phyloP scores from a whole-genome alignment of 2,329 filamentous ascomycete species.

The Mycosphaerella arachidis region DNA sequence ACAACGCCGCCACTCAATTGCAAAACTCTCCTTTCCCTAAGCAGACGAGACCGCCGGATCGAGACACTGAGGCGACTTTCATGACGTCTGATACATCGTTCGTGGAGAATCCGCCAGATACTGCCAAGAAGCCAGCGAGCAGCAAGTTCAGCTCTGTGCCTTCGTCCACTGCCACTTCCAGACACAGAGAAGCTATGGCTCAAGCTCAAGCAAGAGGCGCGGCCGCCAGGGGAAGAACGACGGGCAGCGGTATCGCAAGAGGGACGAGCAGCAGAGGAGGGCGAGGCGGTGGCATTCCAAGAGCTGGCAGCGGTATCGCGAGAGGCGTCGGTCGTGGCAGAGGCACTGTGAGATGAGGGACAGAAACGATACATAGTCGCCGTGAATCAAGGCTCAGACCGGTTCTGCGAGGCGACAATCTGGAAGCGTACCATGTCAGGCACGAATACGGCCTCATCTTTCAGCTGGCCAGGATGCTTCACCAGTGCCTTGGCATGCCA shows the following conservation, averaged over 20 bases:
- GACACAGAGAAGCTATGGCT: conserved; percentile 33
- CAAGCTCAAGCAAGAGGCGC: conserved; percentile 13
- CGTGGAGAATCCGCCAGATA: conserved; percentile 65
- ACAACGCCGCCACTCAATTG: conserved; percentile 8
- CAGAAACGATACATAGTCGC: too few species aligned
- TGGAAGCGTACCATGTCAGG: not conserved
- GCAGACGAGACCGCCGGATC: conserved; percentile 12
- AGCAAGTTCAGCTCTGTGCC: conserved; percentile 28
- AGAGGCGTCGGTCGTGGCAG: conserved; percentile 32
- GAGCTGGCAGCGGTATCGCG: conserved; percentile 24
- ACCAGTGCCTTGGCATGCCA: too few species aligned
- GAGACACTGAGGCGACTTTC: conserved; percentile 73
- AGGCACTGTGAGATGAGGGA: conserved; percentile 21
- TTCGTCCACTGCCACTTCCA: conserved; percentile 12
- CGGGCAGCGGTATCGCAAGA: conserved; percentile 33
- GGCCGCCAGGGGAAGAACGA: conserved; percentile 8
- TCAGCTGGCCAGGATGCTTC: too few species aligned
- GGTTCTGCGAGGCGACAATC: too few species aligned
- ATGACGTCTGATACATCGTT: conserved; percentile 89
- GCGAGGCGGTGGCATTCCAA: conserved; percentile 17
- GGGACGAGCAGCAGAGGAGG: conserved; percentile 19
- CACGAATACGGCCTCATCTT: too few species aligned
- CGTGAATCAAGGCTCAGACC: too few species aligned
- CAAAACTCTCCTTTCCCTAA: conserved; percentile 23
- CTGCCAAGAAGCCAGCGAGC: conserved; percentile 41